Percentiles rank a stretch among this genome's conserved stretches.
Evolutionary conservation across 768 basidiomycete species (phyloP).

Genomic region (Russula brevipes): DNA sequence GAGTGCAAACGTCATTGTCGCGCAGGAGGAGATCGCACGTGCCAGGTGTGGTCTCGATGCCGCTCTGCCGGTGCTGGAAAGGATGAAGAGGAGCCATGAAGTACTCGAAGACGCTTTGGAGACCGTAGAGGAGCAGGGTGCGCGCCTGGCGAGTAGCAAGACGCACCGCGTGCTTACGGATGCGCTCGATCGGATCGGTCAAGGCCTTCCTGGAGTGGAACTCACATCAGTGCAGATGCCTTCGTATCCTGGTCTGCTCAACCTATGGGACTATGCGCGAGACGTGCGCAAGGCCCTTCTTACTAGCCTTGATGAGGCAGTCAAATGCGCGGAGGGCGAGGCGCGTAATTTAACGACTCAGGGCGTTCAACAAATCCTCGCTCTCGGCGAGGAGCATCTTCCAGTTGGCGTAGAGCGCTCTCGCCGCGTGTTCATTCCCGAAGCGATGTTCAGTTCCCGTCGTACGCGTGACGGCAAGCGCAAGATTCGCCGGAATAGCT

Average conservation of each 20-base stretch:
- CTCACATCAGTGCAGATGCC: slow-evolving; percentile 51
- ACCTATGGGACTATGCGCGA: slow-evolving; percentile 79
- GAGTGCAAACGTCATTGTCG: slow-evolving; percentile 81
- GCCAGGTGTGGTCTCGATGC: slow-evolving; percentile 66
- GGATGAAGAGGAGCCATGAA: slow-evolving; percentile 72
- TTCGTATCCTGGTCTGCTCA: slow-evolving; percentile 74
- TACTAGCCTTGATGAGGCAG: slow-evolving; percentile 73
- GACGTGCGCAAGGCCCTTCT: slow-evolving; percentile 77
- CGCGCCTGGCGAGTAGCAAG: slow-evolving; percentile 44
- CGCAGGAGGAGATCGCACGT: slow-evolving; percentile 65
- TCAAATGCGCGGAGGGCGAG: slow-evolving; percentile 77
- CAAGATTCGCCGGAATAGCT: slow-evolving; percentile 40
- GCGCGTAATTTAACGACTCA: slow-evolving; percentile 60
- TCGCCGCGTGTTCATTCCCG: slow-evolving; percentile 86
- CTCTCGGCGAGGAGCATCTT: slow-evolving; percentile 72
- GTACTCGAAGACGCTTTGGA: slow-evolving; percentile 76
- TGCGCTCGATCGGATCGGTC: slow-evolving; percentile 72
- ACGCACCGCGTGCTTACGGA: slow-evolving; percentile 55
- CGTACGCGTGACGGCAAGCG: slow-evolving; percentile 34
- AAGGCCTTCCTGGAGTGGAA: slow-evolving; percentile 65
- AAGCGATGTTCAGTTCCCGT: slow-evolving; percentile 86
- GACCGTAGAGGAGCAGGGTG: slow-evolving; percentile 68
- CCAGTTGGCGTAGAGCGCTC: slow-evolving; percentile 77
- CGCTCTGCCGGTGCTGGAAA: slow-evolving; percentile 78
- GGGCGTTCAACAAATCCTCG: slow-evolving; percentile 61